These are phyloP conservation scores for Chaetomiaceae sp. DNA, from an alignment of 2,329 filamentous ascomycete genomes.

Conservation along the genomic window DNA sequence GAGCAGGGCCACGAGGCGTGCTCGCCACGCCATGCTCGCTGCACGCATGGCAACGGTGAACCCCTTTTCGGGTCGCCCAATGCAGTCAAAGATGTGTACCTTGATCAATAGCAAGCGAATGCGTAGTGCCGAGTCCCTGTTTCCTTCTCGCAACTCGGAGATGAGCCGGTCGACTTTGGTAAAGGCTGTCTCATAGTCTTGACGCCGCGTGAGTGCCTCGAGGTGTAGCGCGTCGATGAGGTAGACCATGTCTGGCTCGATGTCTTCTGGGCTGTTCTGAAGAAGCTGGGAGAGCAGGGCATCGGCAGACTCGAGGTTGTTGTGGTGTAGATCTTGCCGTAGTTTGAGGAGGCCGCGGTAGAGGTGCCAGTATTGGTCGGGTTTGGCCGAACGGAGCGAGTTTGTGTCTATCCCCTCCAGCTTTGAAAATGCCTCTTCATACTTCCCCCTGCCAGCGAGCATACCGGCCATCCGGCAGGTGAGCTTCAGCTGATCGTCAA, in stretches of 20 bases:
- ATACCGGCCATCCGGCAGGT: constrained; percentile 66
- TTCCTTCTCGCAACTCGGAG: constrained; percentile 38
- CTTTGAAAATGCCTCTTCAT: constrained; percentile 59
- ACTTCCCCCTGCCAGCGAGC: constrained; percentile 62
- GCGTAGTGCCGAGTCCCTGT: constrained; percentile 56
- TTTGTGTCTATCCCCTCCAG: constrained; percentile 41
- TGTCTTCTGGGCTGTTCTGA: constrained; percentile 41
- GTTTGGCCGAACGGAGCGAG: constrained; percentile 66
- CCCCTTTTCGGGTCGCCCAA: constrained; percentile 65
- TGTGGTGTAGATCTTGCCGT: constrained; percentile 54
- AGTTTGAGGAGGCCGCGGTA: constrained; percentile 64
- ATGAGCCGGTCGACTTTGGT: constrained; percentile 44
- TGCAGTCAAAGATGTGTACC: constrained; percentile 62
- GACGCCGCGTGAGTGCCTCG: constrained; percentile 46
- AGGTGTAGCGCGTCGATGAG: constrained; percentile 49
- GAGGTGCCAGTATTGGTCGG: constrained; percentile 67
- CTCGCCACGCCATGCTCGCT: constrained; percentile 66
- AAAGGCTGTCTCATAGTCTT: constrained; percentile 45
- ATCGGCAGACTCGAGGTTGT: constrained; percentile 48
- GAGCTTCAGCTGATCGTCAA: constrained; percentile 76
- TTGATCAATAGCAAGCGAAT: constrained; percentile 70
- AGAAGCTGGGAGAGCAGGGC: constrained; percentile 48
- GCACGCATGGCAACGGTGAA: constrained; percentile 75
- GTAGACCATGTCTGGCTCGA: constrained; percentile 45
- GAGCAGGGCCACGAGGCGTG: constrained; percentile 62